Evolutionary conservation across 2,329 filamentous ascomycete species (phyloP), one percentile per base, ranked within the genome.

Genomic region (Aureobasidium sp.): DNA sequence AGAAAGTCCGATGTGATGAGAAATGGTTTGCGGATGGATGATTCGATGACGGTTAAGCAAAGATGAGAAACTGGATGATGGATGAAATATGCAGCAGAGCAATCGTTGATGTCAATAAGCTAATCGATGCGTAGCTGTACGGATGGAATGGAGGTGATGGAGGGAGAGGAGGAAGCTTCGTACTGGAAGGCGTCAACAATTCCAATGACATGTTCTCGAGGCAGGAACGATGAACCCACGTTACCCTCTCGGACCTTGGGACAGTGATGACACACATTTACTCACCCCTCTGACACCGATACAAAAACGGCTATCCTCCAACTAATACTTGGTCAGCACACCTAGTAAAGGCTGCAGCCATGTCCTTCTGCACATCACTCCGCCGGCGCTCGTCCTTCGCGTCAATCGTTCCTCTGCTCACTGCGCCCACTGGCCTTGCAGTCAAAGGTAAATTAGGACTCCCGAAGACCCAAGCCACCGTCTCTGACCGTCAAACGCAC

Each of bases 321-420:
- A 29, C 25, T 48, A 5, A 17, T 29, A 17, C 5, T 2, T 31
- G 7, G 5, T 17, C 25, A 29, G 17, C 8, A 9, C 15, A 42
- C 20, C 5, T 5, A 6, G 9, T 14, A 1, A 27, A 27, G 6
- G 2, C 15, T 9, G 14, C 44, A 15, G 14, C 44, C 11, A 76
- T 74, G 71, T 79, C 79, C 68, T 77, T 79, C 68, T 77, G 74
- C 66, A 69, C 71, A n/a, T 71, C 70, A 17, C 73, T 80, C 14
- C 73, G 74, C 14, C 67, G 68, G 34, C 74, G 75, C 25, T 67
- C 72, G 5, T 70, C 77, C 34, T 77, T 75, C 72, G 68, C 68
- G 12, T 65, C 73, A 1, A 67, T 73, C 3, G 68, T 79, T 14
- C 68, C 75, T 8, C 64, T 69, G 5, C 67, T 78, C n/a, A 67